Base-by-base conservation (phyloP, 805 yeast genomes). In the Wickerhamomyces chambardii region DNA sequence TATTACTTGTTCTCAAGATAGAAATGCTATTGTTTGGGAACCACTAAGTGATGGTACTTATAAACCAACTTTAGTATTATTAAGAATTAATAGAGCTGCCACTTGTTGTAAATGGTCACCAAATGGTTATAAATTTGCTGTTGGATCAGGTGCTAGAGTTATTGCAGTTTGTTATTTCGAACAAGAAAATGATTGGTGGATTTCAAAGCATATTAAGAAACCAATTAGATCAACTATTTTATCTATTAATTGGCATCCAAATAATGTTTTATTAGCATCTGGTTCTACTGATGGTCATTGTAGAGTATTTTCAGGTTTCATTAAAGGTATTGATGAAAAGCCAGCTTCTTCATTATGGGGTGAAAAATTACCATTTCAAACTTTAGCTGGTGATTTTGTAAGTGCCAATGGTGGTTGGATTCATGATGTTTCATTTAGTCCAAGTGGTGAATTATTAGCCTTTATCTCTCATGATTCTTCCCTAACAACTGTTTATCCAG, bases 151-250 rank as follows among this genome's bases (percentile, higher is more conserved):
- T 32, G 97, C 95, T 31, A 69, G 97, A 40, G 82, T 84, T 43
- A 80, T 92, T 59, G 96, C 97, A 9, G 84, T 92, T 33, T 92
- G 98, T 65, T 92, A 89, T 63, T 92, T 83, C 56, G 98, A 92
- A 62, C 83, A 70, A 42, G 96, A 87, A 50, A 92, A 90, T 58
- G 95, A 92, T 57, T 92, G 99, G 99, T 92, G 99, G 99, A 89
- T 92, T 34, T 85, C 97, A 12, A 90, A 90, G 61, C 98, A 90
- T 63, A 82, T 92, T 61, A 89, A 89, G 66, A 86, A 84, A 60
- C 95, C 97, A n/a, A 68, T 92, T 49, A 79, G 81, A 56, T 82
- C 95, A 10, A 86, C 97, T 24, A 72, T 89, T 46, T 69, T 89
- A 45, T 68, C 83, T 31, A 68, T 90, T 37, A 79, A 79, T 44